Percentiles rank a stretch among this genome's conserved stretches.
Evolutionary conservation across 371 early-diverging fungal species (phyloP).

Genomic region (Conidiobolus incongruus): DNA sequence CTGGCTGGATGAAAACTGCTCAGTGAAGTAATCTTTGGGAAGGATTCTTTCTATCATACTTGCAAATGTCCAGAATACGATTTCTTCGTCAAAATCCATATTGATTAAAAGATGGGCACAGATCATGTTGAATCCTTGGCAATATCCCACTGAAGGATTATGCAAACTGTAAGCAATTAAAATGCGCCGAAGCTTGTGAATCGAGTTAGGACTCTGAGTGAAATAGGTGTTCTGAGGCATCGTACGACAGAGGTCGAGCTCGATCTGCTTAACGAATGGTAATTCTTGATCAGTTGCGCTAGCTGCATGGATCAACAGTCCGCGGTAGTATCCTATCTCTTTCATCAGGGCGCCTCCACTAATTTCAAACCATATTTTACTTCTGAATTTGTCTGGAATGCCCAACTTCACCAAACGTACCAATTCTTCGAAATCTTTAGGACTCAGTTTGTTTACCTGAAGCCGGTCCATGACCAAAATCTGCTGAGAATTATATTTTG

Average conservation of each 20-base stretch:
- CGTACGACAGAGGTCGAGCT: conserved; percentile 15
- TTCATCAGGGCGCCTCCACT: conserved; percentile 12
- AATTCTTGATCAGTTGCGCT: conserved; percentile 7
- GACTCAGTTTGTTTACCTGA: conserved; percentile 6
- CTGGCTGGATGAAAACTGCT: conserved; percentile 11
- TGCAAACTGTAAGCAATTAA: conserved; percentile 13
- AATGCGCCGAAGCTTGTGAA: conserved; percentile 12
- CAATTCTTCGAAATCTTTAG: conserved; percentile 11
- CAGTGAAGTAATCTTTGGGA: conserved; percentile 13
- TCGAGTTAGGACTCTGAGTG: conserved; percentile 11
- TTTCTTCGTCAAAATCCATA: conserved; percentile 12
- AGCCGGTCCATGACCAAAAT: neutral
- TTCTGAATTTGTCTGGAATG: conserved; percentile 7
- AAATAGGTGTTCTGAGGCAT: conserved; percentile 14
- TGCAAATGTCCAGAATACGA: conserved; percentile 12
- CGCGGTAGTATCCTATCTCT: conserved; percentile 12
- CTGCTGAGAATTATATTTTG: neutral
- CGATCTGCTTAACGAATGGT: conserved; percentile 12
- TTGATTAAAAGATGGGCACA: conserved; percentile 12
- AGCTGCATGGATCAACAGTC: conserved; percentile 5
- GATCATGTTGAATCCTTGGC: conserved; percentile 16
- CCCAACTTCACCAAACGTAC: conserved; percentile 12
- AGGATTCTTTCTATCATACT: conserved; percentile 10
- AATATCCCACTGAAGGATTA: conserved; percentile 14
- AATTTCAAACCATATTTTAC: conserved; percentile 13